Conservation (phyloP, 192 early-diverging fungal genomes). For the Lobulomyces angularis region DNA sequence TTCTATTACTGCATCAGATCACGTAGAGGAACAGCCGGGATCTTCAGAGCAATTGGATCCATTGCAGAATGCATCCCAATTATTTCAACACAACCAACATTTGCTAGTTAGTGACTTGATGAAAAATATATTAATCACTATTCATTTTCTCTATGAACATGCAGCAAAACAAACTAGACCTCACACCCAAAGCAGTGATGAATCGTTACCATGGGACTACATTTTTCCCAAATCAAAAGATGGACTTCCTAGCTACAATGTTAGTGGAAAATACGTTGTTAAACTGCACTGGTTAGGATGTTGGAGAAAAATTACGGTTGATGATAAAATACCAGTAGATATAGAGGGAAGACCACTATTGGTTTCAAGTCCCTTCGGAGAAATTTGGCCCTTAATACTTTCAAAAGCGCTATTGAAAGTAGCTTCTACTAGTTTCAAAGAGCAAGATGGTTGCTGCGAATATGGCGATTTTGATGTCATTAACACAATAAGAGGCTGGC, state of each 20-base stretch:
- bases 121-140: slow-evolving; percentile 20
- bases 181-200: slow-evolving; percentile 15
- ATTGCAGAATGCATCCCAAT: slow-evolving; percentile 11
- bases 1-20: background rate
- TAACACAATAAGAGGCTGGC: slow-evolving; percentile 33
- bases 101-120: slow-evolving; percentile 34
- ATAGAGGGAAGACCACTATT: slow-evolving; percentile 33
- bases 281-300: slow-evolving; percentile 49
- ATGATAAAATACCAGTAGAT: slow-evolving; percentile 50
- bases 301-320: slow-evolving; percentile 47
- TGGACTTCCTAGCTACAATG: slow-evolving; percentile 41
- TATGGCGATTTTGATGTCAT: slow-evolving; percentile 39
- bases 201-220: slow-evolving; percentile 43
- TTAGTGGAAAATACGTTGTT: slow-evolving; percentile 44
- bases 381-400: slow-evolving; percentile 47
- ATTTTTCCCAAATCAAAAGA: slow-evolving; percentile 52
- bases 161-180: slow-evolving; percentile 10
- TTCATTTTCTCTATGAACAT: slow-evolving; percentile 42
- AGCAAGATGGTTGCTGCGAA: slow-evolving; percentile 19
- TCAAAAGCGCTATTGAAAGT: slow-evolving; percentile 48
- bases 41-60: slow-evolving; percentile 9
- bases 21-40: slow-evolving; percentile 20
- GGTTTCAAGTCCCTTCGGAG: slow-evolving; percentile 14
- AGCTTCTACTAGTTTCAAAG: slow-evolving; percentile 26
- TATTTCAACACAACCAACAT: slow-evolving; percentile 40